A percentile compares a stretch with the other conserved stretches of the same genome.
Evolutionary conservation across 805 yeast genomes (phyloP).

Genomic region (Kazachstania africana): DNA sequence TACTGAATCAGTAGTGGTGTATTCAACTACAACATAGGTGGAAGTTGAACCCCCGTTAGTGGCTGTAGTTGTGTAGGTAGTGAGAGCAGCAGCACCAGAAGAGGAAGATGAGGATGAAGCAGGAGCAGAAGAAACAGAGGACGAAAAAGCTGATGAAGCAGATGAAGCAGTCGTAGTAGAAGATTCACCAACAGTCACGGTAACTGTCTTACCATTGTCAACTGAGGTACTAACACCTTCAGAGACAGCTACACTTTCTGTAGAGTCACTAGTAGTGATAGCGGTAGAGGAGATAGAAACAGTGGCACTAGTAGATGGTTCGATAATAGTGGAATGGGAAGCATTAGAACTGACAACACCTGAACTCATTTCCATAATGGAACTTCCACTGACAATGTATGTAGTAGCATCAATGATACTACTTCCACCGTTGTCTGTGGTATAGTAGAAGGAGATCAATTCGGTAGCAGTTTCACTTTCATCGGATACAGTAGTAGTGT

Average conservation of each 20-base stretch:
- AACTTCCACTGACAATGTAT: too few relatives aligned
- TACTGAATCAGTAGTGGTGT: too few relatives aligned
- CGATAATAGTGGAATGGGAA: neutral
- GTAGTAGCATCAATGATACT: neutral
- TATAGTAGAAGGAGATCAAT: neutral
- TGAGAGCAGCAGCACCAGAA: neutral
- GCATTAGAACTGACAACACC: neutral
- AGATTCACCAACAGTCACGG: slow-evolving; percentile 1
- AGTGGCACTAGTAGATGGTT: slow-evolving; percentile 1
- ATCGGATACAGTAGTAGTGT: neutral
- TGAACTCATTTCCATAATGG: neutral
- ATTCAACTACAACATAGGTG: slow-evolving; percentile 1
- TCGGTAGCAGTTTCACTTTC: neutral
- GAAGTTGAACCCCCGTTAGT: neutral
- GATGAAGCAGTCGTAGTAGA: neutral
- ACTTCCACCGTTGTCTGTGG: neutral
- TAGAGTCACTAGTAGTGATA: neutral
- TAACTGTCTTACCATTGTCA: slow-evolving; percentile 1
- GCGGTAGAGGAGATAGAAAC: slow-evolving; percentile 2
- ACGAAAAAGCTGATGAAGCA: neutral
- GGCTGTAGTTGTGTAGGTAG: slow-evolving; percentile 4
- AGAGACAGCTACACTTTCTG: slow-evolving; percentile 1
- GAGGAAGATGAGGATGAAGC: neutral
- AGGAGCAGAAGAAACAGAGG: neutral
- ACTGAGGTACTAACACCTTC: slow-evolving; percentile 2